Conservation (phyloP, 495 filamentous ascomycete species). For the Talaromyces proteolyticus region DNA sequence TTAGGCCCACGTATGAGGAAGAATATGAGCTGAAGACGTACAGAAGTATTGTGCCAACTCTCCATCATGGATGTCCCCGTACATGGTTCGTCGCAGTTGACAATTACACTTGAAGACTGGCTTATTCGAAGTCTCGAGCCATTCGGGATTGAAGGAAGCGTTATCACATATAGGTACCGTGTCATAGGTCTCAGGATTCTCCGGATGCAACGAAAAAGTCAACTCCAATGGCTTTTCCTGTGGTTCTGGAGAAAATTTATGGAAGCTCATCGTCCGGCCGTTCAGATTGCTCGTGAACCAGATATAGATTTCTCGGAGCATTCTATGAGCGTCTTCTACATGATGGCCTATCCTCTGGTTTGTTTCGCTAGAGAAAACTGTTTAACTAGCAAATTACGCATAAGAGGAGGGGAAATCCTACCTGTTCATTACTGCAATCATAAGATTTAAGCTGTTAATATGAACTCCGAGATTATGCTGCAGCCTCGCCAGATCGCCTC, state of each 20-base stretch:
- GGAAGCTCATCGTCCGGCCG: background rate
- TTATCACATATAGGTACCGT: background rate
- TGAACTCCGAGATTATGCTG: conserved; percentile 7
- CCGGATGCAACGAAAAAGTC: background rate
- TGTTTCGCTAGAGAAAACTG: background rate
- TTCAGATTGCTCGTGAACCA: background rate
- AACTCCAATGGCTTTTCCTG: background rate
- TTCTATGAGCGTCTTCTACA: background rate
- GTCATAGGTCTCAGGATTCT: background rate
- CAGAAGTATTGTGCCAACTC: background rate
- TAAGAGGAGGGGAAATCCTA: background rate
- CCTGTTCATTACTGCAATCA: conserved; percentile 1
- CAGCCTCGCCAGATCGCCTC: conserved; percentile 6
- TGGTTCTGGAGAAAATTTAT: background rate
- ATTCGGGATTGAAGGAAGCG: conserved; percentile 1
- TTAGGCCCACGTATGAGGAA: background rate
- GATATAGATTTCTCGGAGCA: background rate
- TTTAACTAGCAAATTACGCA: background rate
- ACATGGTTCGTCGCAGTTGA: background rate
- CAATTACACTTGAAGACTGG: background rate
- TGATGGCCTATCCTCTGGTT: background rate
- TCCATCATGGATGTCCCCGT: background rate
- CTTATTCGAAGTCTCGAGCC: background rate
- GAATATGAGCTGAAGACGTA: background rate
- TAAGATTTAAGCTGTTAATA: conserved; percentile 9